These are phyloP conservation scores for Chlamydomonas eustigma DNA, from an alignment of 139 green algal species.

Conservation along the genomic window DNA sequence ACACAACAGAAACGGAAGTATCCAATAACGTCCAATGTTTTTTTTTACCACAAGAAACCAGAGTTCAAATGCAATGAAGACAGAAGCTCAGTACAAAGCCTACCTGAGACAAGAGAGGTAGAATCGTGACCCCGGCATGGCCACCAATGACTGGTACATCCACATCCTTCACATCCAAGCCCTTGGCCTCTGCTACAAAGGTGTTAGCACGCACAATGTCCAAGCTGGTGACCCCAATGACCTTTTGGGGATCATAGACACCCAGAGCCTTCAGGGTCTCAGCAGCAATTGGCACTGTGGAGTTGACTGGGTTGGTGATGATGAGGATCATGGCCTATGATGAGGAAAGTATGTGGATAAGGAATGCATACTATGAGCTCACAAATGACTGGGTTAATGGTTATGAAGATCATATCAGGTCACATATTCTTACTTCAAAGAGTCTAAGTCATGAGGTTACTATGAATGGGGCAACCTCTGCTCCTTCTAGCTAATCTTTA, in stretches of 20 bases:
- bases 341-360: no score
- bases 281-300: slow-evolving; percentile 96
- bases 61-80: no score
- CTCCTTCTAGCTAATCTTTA: no score
- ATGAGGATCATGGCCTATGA: slow-evolving; percentile 74
- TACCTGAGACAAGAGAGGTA: slow-evolving; percentile 91
- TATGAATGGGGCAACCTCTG: no score
- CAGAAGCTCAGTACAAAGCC: no score
- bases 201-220: slow-evolving; percentile 91
- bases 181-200: slow-evolving; percentile 72
- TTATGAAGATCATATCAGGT: not conserved
- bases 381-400: no score
- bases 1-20: no score
- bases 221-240: slow-evolving; percentile 95
- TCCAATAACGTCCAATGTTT: no score
- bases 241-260: slow-evolving; percentile 47
- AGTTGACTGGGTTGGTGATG: slow-evolving; percentile 99
- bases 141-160: slow-evolving; percentile 92
- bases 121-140: slow-evolving; percentile 91
- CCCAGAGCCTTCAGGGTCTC: slow-evolving; percentile 72
- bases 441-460: no score
- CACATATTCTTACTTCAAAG: not conserved
- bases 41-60: no score
- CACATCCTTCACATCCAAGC: slow-evolving; percentile 66
- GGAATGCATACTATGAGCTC: no score